Evolutionary conservation across 257 asterid species (phyloP).

Genomic region (Plectranthus barbatus): DNA sequence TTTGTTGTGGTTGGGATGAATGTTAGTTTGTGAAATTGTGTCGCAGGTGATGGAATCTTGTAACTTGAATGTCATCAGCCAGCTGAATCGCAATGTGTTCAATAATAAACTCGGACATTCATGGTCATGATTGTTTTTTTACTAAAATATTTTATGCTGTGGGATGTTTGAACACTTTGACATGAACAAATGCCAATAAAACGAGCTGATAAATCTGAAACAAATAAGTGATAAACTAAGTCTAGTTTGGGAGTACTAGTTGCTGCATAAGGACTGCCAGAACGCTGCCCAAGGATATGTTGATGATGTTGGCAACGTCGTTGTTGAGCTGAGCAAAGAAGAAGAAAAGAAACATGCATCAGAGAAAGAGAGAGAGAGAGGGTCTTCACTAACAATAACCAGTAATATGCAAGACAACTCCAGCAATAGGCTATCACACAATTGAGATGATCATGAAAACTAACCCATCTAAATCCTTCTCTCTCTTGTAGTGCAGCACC

Average conservation of each 20-base stretch:
- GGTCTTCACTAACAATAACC: no score
- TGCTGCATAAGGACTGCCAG: slow-evolving; percentile 68
- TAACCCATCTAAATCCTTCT: slow-evolving; percentile 45
- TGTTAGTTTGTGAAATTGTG: not conserved
- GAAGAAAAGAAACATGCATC: slow-evolving; percentile 5
- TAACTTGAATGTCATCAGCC: not conserved
- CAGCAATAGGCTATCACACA: not conserved
- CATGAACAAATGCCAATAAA: no score
- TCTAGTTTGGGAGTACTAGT: slow-evolving; percentile 28
- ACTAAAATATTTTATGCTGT: no score
- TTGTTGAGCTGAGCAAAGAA: slow-evolving; percentile 49
- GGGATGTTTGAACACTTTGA: no score
- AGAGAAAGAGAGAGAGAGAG: no score
- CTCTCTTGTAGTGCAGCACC: slow-evolving; percentile 65
- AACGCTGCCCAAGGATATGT: slow-evolving; percentile 64
- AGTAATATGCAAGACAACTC: no score
- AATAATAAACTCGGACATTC: not conserved
- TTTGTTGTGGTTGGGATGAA: no score
- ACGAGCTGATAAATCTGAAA: no score
- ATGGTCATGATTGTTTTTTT: no score
- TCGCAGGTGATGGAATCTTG: not conserved
- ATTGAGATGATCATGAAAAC: slow-evolving; percentile 1
- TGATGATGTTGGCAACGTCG: slow-evolving; percentile 62
- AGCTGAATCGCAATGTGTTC: not conserved
- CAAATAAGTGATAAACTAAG: not conserved